phyloP scores from a whole-genome alignment of 116 monocot genomes.

The Cymodocea nodosa region DNA sequence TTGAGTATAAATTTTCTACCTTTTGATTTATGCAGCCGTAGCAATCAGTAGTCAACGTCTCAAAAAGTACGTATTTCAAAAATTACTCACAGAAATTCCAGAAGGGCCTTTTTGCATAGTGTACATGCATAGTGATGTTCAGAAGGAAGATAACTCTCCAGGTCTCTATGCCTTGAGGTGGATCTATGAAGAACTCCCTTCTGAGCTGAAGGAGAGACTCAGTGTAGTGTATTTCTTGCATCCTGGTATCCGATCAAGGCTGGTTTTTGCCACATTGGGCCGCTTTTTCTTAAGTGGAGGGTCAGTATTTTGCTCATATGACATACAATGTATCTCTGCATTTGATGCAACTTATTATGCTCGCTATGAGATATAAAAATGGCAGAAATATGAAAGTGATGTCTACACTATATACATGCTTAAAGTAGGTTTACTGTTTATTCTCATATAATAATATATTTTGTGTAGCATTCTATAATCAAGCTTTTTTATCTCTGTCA shows the following conservation, averaged over 20 bases:
- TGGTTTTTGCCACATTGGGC: conserved; percentile 74
- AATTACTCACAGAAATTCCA: conserved; percentile 42
- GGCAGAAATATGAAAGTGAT: too few species aligned
- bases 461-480: too few species aligned
- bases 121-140: conserved; percentile 82
- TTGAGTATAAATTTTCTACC: not conserved
- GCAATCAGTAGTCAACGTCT: conserved; percentile 65
- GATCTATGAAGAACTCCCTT: conserved; percentile 87
- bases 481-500: too few species aligned
- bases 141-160: conserved; percentile 79
- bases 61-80: conserved; percentile 67
- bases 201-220: conserved; percentile 69
- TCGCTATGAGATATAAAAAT: not conserved
- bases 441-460: too few species aligned
- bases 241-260: conserved; percentile 76
- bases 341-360: not conserved
- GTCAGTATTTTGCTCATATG: conserved; percentile 30
- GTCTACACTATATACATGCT: too few species aligned
- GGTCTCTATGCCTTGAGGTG: conserved; percentile 68
- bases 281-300: conserved; percentile 80
- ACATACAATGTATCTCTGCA: not conserved
- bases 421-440: too few species aligned
- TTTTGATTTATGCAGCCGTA: conserved; percentile 30
- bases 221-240: conserved; percentile 81
- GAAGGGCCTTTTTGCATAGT: conserved; percentile 78